These are phyloP conservation scores for Chaetomium fimeti DNA, from an alignment of 495 filamentous ascomycete genomes.

Conservation along the genomic window DNA sequence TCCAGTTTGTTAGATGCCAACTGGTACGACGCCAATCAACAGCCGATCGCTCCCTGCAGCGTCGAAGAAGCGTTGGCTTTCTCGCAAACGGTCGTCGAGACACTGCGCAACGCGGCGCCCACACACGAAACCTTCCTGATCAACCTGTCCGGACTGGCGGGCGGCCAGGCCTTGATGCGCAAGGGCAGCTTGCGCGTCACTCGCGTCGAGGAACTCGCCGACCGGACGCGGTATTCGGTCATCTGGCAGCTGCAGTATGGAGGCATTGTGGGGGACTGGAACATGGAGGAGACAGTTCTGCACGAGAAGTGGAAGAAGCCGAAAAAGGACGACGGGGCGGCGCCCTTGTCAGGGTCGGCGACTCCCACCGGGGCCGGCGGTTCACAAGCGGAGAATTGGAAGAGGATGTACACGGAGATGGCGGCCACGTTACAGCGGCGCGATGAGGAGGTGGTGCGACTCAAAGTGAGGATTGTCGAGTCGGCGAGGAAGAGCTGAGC, in stretches of 20 bases:
- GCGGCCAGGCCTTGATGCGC: constrained; percentile 46
- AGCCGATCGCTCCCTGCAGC: constrained; percentile 36
- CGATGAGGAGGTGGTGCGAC: constrained; percentile 33
- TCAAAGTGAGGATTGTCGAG: constrained; percentile 32
- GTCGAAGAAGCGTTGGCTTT: constrained; percentile 51
- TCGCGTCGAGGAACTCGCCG: constrained; percentile 28
- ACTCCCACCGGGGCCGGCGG: neutral
- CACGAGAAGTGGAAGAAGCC: constrained; percentile 38
- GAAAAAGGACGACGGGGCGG: constrained; percentile 20
- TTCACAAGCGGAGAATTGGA: constrained; percentile 33
- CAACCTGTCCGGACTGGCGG: constrained; percentile 51
- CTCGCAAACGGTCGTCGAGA: constrained; percentile 45
- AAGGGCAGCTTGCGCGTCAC: constrained; percentile 39
- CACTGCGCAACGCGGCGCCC: constrained; percentile 41
- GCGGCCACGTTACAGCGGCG: constrained; percentile 31
- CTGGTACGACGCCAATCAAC: constrained; percentile 46
- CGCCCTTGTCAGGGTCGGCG: constrained; percentile 8
- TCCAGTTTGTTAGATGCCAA: constrained; percentile 40
- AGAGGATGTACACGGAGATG: constrained; percentile 41
- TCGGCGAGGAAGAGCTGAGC: constrained; percentile 17
- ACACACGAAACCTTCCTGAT: constrained; percentile 53
- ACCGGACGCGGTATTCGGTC: constrained; percentile 43
- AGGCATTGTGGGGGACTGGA: constrained; percentile 43
- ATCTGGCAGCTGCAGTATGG: constrained; percentile 51
- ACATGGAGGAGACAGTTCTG: constrained; percentile 50